phyloP scores from a whole-genome alignment of 2,329 filamentous ascomycete species.

The Aspergillus sp. region DNA sequence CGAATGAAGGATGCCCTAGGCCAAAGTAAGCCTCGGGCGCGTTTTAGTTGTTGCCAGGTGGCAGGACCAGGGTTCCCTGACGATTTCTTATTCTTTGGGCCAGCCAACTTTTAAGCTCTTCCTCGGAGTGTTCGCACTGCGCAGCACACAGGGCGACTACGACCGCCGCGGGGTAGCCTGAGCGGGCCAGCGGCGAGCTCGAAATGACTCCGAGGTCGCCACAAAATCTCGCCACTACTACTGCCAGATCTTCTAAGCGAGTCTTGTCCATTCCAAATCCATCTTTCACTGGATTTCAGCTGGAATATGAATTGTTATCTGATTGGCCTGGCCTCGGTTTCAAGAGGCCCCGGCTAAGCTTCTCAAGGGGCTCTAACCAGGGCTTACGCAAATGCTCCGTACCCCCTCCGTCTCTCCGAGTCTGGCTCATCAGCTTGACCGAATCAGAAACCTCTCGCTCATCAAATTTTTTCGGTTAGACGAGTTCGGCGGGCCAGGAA shows the following conservation, averaged over 20 bases:
- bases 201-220: background rate
- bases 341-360: background rate
- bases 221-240: background rate
- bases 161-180: background rate
- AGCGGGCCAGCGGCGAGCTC: background rate
- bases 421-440: background rate
- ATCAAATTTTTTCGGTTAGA: conserved; percentile 7
- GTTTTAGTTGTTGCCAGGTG: background rate
- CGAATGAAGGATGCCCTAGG: background rate
- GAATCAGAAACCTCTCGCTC: conserved; percentile 1
- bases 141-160: background rate
- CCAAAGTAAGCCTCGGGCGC: background rate
- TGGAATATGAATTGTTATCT: background rate
- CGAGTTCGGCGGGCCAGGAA: background rate
- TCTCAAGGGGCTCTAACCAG: background rate
- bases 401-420: too few species aligned
- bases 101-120: background rate
- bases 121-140: background rate
- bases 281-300: background rate
- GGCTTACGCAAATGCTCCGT: too few species aligned
- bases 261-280: background rate
- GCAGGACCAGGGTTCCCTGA: background rate
- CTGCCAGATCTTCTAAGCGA: background rate
- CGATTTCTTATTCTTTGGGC: background rate
- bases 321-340: background rate